Conservation (phyloP, 768 basidiomycete genomes). For the Mycena crocata region DNA sequence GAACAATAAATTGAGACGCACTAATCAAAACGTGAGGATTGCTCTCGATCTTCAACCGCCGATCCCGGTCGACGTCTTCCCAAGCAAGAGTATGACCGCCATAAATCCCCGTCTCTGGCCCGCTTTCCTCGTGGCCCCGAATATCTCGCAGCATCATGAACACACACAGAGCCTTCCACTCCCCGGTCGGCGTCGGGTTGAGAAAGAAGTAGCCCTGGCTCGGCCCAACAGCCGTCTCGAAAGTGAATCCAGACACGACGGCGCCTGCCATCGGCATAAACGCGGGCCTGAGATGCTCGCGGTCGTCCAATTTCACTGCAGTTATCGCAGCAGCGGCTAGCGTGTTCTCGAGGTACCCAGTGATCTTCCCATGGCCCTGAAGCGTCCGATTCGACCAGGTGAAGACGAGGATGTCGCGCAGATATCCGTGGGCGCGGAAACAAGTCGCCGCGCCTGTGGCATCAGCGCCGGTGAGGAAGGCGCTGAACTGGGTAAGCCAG, state of each 20-base stretch:
- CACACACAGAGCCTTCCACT: slow-evolving; percentile 31
- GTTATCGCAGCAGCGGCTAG: background rate
- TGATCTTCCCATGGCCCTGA: slow-evolving; percentile 27
- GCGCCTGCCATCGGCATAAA: slow-evolving; percentile 5
- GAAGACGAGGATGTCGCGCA: slow-evolving; percentile 36
- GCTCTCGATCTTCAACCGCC: slow-evolving; percentile 30
- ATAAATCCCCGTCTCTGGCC: slow-evolving; percentile 25
- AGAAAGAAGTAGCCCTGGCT: slow-evolving; percentile 33
- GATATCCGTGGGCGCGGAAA: slow-evolving; percentile 9
- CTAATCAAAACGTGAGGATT: slow-evolving; percentile 36
- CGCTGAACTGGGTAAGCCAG: background rate
- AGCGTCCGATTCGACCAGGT: slow-evolving; percentile 33
- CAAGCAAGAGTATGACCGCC: slow-evolving; percentile 31
- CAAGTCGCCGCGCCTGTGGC: background rate
- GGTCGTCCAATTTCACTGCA: background rate
- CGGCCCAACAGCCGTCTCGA: slow-evolving; percentile 25
- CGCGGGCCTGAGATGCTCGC: background rate
- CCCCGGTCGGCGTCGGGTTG: background rate
- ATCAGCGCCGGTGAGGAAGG: background rate
- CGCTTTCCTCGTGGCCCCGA: slow-evolving; percentile 36
- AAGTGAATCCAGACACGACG: slow-evolving; percentile 33
- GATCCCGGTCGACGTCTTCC: slow-evolving; percentile 28
- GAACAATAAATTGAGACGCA: slow-evolving; percentile 1
- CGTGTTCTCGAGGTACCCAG: slow-evolving; percentile 17
- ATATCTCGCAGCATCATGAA: slow-evolving; percentile 29